Base-by-base conservation (phyloP, 2,329 filamentous ascomycete species). In the Colletotrichum musicola region DNA sequence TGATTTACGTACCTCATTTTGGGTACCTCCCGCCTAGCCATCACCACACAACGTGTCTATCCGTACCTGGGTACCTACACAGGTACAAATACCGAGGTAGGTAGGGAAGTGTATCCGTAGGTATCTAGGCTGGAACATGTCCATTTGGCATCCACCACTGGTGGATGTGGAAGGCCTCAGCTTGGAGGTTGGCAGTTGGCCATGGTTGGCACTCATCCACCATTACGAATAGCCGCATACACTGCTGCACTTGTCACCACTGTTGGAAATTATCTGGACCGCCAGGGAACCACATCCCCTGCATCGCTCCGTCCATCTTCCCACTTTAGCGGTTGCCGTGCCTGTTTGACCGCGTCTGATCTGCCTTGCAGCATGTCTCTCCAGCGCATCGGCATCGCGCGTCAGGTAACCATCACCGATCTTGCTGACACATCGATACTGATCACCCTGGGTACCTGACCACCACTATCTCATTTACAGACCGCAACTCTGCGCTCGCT, bases 151-250 rank as follows among this genome's bases (percentile, higher is more conserved):
- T 42, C 40, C 40, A 42, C 40, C 40, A 42, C 40, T 42, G 18
- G 47, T 65, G 56, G 56, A 49, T 53, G 62, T 65, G 62, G 56
- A 65, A 59, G 62, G 62, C 62, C 62, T 65, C 62, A 65, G 55
- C 62, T 61, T 55, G 62, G 27, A 65, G 47, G 47, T 30, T 30
- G 27, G 30, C 7, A 10, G 46, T n/a, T 46, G 46, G 54, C 22
- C 38, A 10, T 35, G 47, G 55, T 44, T 59, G 62, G 50, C 54
- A 42, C 12, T 55, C 55, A 44, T 65, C 62, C 44, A 61, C 65
- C 49, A 68, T 64, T 64, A 59, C 54, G 47, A 63, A 65, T 47
- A 49, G 30, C 20, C 53, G n/a, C 40, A 20, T 22, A 20, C 42
- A 38, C 44, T n/a, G 40, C 20, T 47, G 44, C 20, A n/a, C 50